These are phyloP conservation scores for Ceratocystis eucalypticola DNA, from an alignment of 2,329 filamentous ascomycete species.

Conservation along the genomic window DNA sequence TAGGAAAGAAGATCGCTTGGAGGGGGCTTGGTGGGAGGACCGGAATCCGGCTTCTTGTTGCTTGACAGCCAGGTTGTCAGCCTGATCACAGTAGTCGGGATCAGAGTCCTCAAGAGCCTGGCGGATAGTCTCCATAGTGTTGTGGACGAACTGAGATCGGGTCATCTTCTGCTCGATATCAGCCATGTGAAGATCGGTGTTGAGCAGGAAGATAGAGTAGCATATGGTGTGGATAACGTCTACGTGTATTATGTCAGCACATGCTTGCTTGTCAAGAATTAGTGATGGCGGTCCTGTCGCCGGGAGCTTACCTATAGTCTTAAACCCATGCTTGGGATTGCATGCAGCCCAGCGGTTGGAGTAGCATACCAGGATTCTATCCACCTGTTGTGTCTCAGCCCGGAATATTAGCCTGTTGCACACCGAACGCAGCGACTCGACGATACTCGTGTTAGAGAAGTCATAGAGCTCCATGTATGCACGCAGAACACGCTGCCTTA, in stretches of 20 bases:
- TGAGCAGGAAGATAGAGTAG: constrained; percentile 88
- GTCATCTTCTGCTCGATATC: constrained; percentile 98
- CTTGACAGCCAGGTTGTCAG: constrained; percentile 19
- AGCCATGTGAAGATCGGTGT: constrained; percentile 88
- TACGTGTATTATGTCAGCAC: constrained; percentile 29
- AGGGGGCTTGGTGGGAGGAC: constrained; percentile 23
- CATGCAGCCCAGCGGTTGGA: constrained; percentile 85
- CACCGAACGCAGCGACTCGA: constrained; percentile 63
- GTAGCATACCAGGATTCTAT: constrained; percentile 82
- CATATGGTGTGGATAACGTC: constrained; percentile 96
- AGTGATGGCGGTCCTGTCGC: not conserved
- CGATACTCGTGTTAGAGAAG: constrained; percentile 67
- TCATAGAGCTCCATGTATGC: constrained; percentile 93
- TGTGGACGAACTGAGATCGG: constrained; percentile 83
- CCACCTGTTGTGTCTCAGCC: constrained; percentile 92
- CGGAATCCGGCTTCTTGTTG: constrained; percentile 19
- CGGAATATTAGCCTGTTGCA: constrained; percentile 72
- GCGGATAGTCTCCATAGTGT: constrained; percentile 81
- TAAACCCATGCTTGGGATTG: constrained; percentile 88
- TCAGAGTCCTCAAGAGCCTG: constrained; percentile 62
- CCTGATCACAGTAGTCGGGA: constrained; percentile 46
- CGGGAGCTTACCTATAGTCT: constrained; percentile 55
- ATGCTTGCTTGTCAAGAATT: not conserved
- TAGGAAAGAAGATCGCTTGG: constrained; percentile 37
- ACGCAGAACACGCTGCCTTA: constrained; percentile 43